phyloP scores from a whole-genome alignment of 2,329 filamentous ascomycete genomes.

The Magnaporthiopsis incrustans region DNA sequence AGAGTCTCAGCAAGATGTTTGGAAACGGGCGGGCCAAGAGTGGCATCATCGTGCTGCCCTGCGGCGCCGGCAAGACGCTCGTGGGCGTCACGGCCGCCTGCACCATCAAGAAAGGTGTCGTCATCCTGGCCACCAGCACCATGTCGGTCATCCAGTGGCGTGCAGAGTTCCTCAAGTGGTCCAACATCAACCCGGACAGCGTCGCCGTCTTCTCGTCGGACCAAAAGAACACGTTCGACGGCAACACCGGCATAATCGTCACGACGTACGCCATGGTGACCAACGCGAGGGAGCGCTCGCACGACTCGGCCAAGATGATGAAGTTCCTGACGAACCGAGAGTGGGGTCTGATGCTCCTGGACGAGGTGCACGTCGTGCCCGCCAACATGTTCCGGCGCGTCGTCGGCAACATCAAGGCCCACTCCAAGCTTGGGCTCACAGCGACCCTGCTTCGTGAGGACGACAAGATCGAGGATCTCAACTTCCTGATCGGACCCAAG shows the following conservation, averaged over 20 bases:
- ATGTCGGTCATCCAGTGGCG: slow-evolving; percentile 96
- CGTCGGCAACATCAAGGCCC: slow-evolving; percentile 80
- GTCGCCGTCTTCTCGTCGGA: slow-evolving; percentile 92
- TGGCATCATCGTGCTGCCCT: slow-evolving; percentile 88
- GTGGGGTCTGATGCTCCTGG: slow-evolving; percentile 90
- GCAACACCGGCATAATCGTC: slow-evolving; percentile 86
- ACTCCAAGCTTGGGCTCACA: slow-evolving; percentile 84
- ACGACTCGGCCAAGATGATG: slow-evolving; percentile 94
- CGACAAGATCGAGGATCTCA: slow-evolving; percentile 90
- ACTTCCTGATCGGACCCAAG: slow-evolving; percentile 91
- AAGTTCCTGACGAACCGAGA: slow-evolving; percentile 79
- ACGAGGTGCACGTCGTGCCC: slow-evolving; percentile 92
- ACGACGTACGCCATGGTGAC: slow-evolving; percentile 96
- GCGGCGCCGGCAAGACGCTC: slow-evolving; percentile 86
- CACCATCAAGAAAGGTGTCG: slow-evolving; percentile 88
- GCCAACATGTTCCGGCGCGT: slow-evolving; percentile 91
- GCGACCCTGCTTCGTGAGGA: slow-evolving; percentile 87
- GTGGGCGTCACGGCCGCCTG: slow-evolving; percentile 92
- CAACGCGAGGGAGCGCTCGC: slow-evolving; percentile 70
- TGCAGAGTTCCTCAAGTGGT: slow-evolving; percentile 91
- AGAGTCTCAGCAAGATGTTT: slow-evolving; percentile 97
- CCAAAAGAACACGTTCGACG: slow-evolving; percentile 69
- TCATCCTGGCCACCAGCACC: slow-evolving; percentile 86
- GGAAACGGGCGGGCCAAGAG: slow-evolving; percentile 90
- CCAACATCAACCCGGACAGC: slow-evolving; percentile 79